Percentiles rank a stretch among this genome's conserved stretches.
These are phyloP conservation scores for Mesostigma viride DNA, from an alignment of 139 green algal genomes.

Conservation along the genomic window DNA sequence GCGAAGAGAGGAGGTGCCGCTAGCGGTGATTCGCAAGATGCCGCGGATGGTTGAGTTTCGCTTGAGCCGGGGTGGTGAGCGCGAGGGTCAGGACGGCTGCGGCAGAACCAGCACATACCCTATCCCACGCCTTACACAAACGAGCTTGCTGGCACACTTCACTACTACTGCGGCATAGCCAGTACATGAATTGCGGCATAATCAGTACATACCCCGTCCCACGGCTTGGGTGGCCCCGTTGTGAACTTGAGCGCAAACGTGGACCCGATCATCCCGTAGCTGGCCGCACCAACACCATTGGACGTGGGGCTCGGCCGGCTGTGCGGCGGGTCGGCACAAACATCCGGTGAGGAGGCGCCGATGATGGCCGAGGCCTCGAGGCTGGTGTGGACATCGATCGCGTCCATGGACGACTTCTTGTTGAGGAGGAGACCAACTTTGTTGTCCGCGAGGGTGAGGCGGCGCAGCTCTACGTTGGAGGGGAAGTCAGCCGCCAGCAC, in stretches of 20 bases:
- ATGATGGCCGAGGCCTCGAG: conserved; percentile 7
- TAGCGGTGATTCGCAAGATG: too few species aligned
- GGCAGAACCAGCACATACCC: too few species aligned
- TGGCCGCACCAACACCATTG: conserved; percentile 17
- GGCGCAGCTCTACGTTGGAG: conserved; percentile 7
- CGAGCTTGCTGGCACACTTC: too few species aligned
- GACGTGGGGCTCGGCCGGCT: conserved; percentile 19
- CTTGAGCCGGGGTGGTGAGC: too few species aligned
- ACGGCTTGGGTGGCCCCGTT: conserved; percentile 40
- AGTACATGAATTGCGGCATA: too few species aligned
- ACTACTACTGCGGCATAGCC: too few species aligned
- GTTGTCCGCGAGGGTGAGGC: conserved; percentile 16
- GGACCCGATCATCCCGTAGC: conserved; percentile 14
- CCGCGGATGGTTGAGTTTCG: too few species aligned
- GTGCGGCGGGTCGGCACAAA: not conserved
- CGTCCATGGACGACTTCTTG: conserved; percentile 14
- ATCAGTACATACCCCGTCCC: conserved; percentile 35
- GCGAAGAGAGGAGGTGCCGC: too few species aligned
- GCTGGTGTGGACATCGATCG: conserved; percentile 2
- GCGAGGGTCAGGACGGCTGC: too few species aligned
- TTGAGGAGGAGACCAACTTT: conserved; percentile 42
- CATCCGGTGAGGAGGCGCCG: conserved; percentile 19
- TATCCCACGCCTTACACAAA: too few species aligned
- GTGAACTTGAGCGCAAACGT: conserved; percentile 39
- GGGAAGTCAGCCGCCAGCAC: conserved; percentile 38